These are phyloP conservation scores for Phytophthora crassamura DNA, from an alignment of 352 stramenopile genomes.

Conservation along the genomic window DNA sequence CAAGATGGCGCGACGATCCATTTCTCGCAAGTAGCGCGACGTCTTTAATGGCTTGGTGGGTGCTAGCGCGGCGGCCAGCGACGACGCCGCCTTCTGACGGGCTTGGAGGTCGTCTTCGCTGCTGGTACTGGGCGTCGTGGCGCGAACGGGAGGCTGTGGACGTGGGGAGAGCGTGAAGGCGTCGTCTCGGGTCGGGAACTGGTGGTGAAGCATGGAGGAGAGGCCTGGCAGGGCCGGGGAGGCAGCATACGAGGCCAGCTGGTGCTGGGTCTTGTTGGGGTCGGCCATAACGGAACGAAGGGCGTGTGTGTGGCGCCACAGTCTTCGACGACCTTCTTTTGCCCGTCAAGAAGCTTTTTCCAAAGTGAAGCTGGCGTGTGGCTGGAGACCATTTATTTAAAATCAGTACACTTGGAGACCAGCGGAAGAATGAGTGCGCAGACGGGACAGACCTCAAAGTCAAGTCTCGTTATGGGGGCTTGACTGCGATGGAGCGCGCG, in stretches of 20 bases:
- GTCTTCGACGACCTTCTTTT: too few relatives aligned
- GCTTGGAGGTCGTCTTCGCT: slow-evolving; percentile 15
- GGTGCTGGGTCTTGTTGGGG: slow-evolving; percentile 4
- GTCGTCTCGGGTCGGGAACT: slow-evolving; percentile 12
- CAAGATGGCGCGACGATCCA: slow-evolving; percentile 65
- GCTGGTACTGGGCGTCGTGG: slow-evolving; percentile 21
- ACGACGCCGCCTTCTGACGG: slow-evolving; percentile 3
- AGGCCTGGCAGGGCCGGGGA: slow-evolving; percentile 25
- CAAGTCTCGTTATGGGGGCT: too few relatives aligned
- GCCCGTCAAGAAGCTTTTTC: too few relatives aligned
- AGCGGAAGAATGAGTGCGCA: too few relatives aligned
- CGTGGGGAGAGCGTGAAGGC: slow-evolving; percentile 15
- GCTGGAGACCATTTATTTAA: too few relatives aligned
- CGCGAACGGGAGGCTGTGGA: background rate
- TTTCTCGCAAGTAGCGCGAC: slow-evolving; percentile 68
- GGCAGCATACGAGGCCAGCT: background rate
- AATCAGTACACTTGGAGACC: too few relatives aligned
- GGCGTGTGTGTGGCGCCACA: slow-evolving; percentile 13
- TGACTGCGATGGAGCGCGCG: too few relatives aligned
- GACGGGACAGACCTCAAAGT: too few relatives aligned
- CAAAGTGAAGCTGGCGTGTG: too few relatives aligned
- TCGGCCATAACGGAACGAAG: too few relatives aligned
- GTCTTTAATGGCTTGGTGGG: slow-evolving; percentile 30
- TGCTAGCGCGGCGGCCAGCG: slow-evolving; percentile 2
- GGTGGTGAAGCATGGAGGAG: slow-evolving; percentile 33